Base-by-base conservation (phyloP, 2,329 filamentous ascomycete species). In the Trichoderma endophyticum region DNA sequence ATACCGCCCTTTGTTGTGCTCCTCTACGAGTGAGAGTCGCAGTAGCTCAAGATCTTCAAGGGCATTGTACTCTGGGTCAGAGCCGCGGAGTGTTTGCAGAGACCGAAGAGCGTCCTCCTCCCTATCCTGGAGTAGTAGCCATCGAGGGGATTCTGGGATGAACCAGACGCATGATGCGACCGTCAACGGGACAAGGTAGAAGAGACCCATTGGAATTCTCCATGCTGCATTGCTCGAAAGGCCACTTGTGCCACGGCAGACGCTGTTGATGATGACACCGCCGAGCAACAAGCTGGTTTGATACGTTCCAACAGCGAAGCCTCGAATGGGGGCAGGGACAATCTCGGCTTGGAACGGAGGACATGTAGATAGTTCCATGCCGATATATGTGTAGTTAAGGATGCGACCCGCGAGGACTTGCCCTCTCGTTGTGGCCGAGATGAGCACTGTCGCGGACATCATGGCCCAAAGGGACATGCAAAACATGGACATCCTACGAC, bases 391-490 rank as follows among this genome's bases (percentile, higher is more conserved):
- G 24, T 68, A 68, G 11, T 68, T 68, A 18, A 68, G 65, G 32
- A 68, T 68, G 21, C 65, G 65, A 21, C 65, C 65, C 7, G 65
- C 65, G 54, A 68, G 65, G n/a, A 68, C 65, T 30, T 68, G 65
- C 7, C 65, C 65, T 30, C 65, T 59, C 5, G 51, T 68, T 15
- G 65, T 57, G n/a, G 65, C 51, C 3, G 65, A 68, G 54, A 68
- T 68, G 34, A 68, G 65, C 32, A 68, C 65, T n/a, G 65, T 68
- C 2, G 65, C 65, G 15, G 65, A 68, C 65, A 68, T 68, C 32
- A 68, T 68, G 7, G 65, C 65, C 65, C 65, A 68, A 14, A 68
- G 51, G 24, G 65, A 68, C 65, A 68, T 68, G 65, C 65, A 68
- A 34, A 68, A 68, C 65, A 68, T 68, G 21, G 65, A 39, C 65